Evolutionary conservation across 352 stramenopile genomes (phyloP).

Genomic region (Blastocystis sp.): DNA sequence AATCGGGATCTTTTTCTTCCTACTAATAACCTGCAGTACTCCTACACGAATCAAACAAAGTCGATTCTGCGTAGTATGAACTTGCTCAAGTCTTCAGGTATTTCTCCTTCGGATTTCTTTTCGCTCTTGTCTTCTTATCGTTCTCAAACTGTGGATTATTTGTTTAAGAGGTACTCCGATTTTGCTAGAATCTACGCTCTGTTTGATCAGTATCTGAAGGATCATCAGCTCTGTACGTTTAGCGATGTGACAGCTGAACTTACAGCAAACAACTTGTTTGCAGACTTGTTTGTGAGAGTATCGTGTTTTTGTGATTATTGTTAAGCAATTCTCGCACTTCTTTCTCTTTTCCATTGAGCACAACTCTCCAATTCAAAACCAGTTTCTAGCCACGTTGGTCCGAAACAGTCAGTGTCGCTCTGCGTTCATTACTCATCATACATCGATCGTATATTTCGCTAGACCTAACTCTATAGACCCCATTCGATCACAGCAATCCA

Average conservation of each 20-base stretch:
- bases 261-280: not conserved
- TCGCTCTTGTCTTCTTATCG: not conserved
- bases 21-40: not conserved
- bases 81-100: constrained; percentile 4
- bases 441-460: not conserved
- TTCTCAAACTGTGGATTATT: not conserved
- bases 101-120: not conserved
- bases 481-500: not conserved
- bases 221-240: not conserved
- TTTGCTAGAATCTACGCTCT: not conserved
- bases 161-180: not conserved
- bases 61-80: not conserved
- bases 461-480: not conserved
- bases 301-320: not conserved
- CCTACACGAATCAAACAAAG: not conserved
- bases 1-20: constrained; percentile 10
- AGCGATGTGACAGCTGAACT: not conserved
- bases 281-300: not conserved
- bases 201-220: constrained; percentile 6
- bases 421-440: constrained; percentile 19
- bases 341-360: not conserved
- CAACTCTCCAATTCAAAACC: not conserved
- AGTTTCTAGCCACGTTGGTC: not conserved
- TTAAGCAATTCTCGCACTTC: not conserved
- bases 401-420: not conserved